phyloP scores from a whole-genome alignment of 305 asterid genomes.

The Fraxinus floribunda region DNA sequence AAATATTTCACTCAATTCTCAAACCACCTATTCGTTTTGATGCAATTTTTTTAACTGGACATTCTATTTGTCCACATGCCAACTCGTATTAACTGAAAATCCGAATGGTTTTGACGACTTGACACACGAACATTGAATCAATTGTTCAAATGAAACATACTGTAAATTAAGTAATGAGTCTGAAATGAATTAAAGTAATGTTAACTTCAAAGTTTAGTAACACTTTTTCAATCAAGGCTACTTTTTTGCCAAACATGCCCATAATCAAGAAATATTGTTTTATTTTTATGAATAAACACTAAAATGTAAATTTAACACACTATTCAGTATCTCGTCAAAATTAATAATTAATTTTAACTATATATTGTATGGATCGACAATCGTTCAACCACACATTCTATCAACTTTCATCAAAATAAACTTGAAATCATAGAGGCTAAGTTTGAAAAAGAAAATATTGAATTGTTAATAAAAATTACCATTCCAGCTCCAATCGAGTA shows the following conservation, averaged over 20 bases:
- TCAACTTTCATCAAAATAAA: background rate
- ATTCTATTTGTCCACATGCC: background rate
- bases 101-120: background rate
- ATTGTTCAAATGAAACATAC: no score
- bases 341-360: no score
- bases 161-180: no score
- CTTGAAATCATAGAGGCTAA: background rate
- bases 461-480: constrained; percentile 27
- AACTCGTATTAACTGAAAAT: background rate
- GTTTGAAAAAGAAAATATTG: background rate
- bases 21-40: background rate
- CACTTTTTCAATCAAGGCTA: background rate
- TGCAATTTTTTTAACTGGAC: background rate
- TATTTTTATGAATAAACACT: background rate
- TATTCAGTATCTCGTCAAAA: no score
- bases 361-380: no score
- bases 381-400: background rate
- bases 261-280: background rate
- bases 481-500: constrained; percentile 36
- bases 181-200: no score
- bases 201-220: no score
- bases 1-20: background rate
- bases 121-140: background rate
- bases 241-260: background rate
- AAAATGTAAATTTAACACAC: background rate